phyloP scores from a whole-genome alignment of 2,329 filamentous ascomycete genomes.

The Aspergillus transmontanensis region DNA sequence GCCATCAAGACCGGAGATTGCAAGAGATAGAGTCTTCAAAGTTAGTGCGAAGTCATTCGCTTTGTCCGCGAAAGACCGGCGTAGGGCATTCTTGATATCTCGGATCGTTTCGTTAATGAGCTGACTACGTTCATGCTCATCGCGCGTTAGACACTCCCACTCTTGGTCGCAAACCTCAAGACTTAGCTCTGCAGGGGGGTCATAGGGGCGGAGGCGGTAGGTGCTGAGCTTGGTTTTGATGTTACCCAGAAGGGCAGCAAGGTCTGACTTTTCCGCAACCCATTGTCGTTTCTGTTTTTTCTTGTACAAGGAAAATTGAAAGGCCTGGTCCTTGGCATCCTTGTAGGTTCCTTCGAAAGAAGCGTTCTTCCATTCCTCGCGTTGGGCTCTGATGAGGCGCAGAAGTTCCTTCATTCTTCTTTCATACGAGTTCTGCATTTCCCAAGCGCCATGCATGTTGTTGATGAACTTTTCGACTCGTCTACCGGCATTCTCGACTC shows the following conservation, averaged over 20 bases:
- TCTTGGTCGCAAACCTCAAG: slow-evolving; percentile 79
- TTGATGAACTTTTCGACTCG: slow-evolving; percentile 98
- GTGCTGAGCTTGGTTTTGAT: slow-evolving; percentile 99
- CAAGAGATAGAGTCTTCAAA: slow-evolving; percentile 89
- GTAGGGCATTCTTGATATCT: slow-evolving; percentile 95
- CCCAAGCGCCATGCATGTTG: slow-evolving; percentile 99
- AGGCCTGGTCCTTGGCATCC: slow-evolving; percentile 86
- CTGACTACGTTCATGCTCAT: slow-evolving; percentile 86
- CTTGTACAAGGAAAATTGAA: slow-evolving; percentile 86
- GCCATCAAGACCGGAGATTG: slow-evolving; percentile 94
- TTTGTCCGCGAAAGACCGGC: slow-evolving; percentile 93
- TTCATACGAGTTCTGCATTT: slow-evolving; percentile 98
- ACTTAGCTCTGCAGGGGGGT: slow-evolving; percentile 81
- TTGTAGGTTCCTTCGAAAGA: slow-evolving; percentile 88
- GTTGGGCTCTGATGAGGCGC: slow-evolving; percentile 71
- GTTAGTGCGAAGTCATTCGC: slow-evolving; percentile 97
- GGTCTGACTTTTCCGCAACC: slow-evolving; percentile 96
- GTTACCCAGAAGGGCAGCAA: slow-evolving; percentile 90
- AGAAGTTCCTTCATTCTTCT: slow-evolving; percentile 83
- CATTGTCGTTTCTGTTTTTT: slow-evolving; percentile 86
- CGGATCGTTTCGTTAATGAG: slow-evolving; percentile 97
- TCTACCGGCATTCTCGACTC: slow-evolving; percentile 94
- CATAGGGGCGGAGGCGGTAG: slow-evolving; percentile 86
- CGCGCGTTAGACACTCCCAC: slow-evolving; percentile 77
- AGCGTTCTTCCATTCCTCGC: slow-evolving; percentile 74